These are phyloP conservation scores for Pythium grandisporangium DNA, from an alignment of 352 stramenopile genomes.

Conservation along the genomic window DNA sequence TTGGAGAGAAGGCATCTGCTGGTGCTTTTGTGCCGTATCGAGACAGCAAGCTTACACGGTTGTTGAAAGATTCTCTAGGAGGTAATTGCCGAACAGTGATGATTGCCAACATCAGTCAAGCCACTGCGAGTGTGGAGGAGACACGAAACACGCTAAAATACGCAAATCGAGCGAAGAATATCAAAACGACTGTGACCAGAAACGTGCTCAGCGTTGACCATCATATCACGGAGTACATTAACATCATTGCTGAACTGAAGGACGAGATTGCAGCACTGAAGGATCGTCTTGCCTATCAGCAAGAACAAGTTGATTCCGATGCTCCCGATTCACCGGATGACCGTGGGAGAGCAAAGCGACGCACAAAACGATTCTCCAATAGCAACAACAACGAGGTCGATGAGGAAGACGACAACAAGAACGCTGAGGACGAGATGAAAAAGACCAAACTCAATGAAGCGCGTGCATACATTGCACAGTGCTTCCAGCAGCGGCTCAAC, in stretches of 20 bases:
- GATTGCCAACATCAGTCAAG: conserved; percentile 87
- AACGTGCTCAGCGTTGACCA: conserved; percentile 88
- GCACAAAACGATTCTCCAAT: not conserved
- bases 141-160: conserved; percentile 94
- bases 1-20: conserved; percentile 60
- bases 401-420: not conserved
- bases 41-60: conserved; percentile 81
- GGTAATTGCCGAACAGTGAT: conserved; percentile 93
- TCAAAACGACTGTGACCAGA: conserved; percentile 84
- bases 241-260: conserved; percentile 76
- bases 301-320: not conserved
- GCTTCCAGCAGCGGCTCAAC: conserved; percentile 82
- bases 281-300: conserved; percentile 24
- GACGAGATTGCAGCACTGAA: conserved; percentile 83
- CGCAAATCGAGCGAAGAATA: conserved; percentile 89
- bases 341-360: not conserved
- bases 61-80: conserved; percentile 87
- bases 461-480: conserved; percentile 50
- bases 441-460: conserved; percentile 12
- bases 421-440: conserved; percentile 6
- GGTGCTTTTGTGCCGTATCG: conserved; percentile 82
- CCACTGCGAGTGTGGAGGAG: conserved; percentile 81
- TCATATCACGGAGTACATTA: conserved; percentile 80
- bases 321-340: not conserved
- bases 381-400: conserved; percentile 1